Percentiles rank a stretch among this genome's conserved stretches.
Conservation (phyloP, 257 asterid species). For the Solanum okadae region DNA sequence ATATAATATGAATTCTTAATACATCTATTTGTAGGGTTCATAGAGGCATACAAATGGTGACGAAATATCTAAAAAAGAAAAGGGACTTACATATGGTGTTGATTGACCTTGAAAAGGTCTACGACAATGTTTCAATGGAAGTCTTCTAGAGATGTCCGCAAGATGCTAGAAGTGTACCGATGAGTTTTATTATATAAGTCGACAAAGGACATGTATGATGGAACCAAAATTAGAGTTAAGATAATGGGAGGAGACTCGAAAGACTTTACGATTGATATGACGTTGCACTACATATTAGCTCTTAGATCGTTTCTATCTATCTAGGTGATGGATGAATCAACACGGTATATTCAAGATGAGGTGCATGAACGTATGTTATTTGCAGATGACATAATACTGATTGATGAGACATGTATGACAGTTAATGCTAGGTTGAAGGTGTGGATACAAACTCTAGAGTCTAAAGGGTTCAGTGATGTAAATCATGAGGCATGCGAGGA, state of each 20-base stretch:
- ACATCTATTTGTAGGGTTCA: not conserved
- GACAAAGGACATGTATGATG: not conserved
- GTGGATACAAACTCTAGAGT: not conserved
- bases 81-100: too few relatives aligned
- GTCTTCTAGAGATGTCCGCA: not conserved
- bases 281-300: not conserved
- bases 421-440: not conserved
- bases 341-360: not conserved
- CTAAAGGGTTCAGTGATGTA: not conserved
- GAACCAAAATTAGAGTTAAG: too few relatives aligned
- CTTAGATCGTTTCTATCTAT: too few relatives aligned
- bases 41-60: not conserved
- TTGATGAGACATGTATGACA: not conserved
- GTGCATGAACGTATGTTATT: not conserved
- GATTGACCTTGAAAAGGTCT: not conserved
- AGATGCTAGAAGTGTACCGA: not conserved
- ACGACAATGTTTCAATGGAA: not conserved
- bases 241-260: not conserved
- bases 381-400: too few relatives aligned
- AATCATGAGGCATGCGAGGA: not conserved
- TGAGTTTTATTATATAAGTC: too few relatives aligned
- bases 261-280: not conserved
- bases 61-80: too few relatives aligned
- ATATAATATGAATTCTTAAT: not conserved
- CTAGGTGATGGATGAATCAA: not conserved